These are phyloP conservation scores for Colletotrichum orchidophilum DNA, from an alignment of 2,329 filamentous ascomycete genomes.

Conservation along the genomic window DNA sequence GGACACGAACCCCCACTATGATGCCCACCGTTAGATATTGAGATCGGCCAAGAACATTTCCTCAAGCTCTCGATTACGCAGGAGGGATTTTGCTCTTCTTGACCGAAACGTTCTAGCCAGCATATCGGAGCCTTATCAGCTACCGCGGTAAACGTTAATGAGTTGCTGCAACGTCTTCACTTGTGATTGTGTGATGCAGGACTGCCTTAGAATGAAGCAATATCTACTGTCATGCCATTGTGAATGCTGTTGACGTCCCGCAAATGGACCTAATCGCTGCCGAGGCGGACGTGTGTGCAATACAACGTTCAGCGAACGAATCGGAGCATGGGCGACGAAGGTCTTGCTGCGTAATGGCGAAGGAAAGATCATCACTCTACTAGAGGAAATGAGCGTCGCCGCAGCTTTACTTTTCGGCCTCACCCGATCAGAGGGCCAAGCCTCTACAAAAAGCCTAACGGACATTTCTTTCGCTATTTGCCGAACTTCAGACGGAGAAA, in stretches of 20 bases:
- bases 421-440: not conserved
- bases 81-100: not conserved
- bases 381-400: not conserved
- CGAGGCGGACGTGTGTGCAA: not conserved
- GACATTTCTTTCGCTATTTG: slow-evolving; percentile 1
- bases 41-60: slow-evolving; percentile 21
- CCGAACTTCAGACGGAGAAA: slow-evolving; percentile 27
- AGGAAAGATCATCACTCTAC: not conserved
- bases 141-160: not conserved
- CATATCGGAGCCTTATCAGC: not conserved
- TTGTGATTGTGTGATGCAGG: not conserved
- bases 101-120: not conserved
- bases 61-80: not conserved
- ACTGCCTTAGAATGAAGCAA: not conserved
- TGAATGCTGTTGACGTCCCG: not conserved
- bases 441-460: not conserved
- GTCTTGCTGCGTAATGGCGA: not conserved
- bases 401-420: not conserved
- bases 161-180: not conserved
- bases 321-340: not conserved
- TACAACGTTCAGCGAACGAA: slow-evolving; percentile 3
- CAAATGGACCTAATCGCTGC: not conserved
- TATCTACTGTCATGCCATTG: not conserved
- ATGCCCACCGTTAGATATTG: slow-evolving; percentile 20
- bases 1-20: slow-evolving; percentile 18